Base-by-base conservation (phyloP, 208 protist genomes). In the Crithidia sp. region DNA sequence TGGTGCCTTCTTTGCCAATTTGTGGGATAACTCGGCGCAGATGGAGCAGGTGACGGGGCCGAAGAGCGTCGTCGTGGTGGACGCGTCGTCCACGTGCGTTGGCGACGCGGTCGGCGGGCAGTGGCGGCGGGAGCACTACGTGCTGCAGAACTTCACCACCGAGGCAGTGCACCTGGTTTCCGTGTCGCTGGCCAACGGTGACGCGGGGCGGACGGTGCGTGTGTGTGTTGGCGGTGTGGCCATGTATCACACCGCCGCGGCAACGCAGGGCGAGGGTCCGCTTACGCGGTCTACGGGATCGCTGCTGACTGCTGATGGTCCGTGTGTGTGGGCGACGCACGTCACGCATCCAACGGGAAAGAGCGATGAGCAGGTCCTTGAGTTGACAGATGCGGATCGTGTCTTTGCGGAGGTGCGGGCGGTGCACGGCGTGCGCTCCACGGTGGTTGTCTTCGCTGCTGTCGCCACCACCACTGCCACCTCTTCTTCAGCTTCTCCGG, bases 211-310 rank as follows among this genome's bases (percentile, higher is more conserved):
- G 12, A 67, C 79, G 28, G 40, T 89, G 19, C 28, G 8, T 10
- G 82, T 84, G 64, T 76, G 70, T 44, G 39, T 92, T 7, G 87
- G 87, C 28, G 87, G 74, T 12, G 36, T 92, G 13, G 78, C 67
- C 10, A 16, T 71, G 17, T 64, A 39, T 52, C 77, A 71, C 13
- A n/a, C n/a, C 0, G 10, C 45, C 2, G 4, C 37, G 36, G 0
- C 14, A 39, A 9, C 40, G 12, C 0, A 9, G 28, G 28, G 28
- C 28, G 28, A 28, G 28, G 28, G 28, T 28, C 28, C 28, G 28
- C 28, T 28, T 28, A 28, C 28, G 28, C 28, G 28, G 28, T 28
- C 28, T 28, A 28, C 28, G 28, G 4, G 6, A 2, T 68, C 63
- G 4, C 17, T 59, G 43, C 12, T 70, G 41, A 2, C 13, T 4